Conservation (phyloP, 805 yeast species). For the Kluyveromyces aestuarii region DNA sequence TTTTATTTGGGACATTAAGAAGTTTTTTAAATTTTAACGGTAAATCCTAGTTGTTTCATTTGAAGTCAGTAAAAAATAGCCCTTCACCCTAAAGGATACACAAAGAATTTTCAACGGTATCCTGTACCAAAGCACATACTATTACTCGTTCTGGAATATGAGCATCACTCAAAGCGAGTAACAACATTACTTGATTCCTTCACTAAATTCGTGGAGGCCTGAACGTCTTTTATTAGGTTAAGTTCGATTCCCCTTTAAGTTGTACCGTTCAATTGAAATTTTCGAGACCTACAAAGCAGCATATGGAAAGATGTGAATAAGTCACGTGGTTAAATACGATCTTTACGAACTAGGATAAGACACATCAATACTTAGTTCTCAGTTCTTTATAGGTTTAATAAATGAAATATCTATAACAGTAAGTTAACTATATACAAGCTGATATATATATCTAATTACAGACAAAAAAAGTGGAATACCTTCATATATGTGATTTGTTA, state of each 20-base stretch:
- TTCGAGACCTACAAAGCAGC: too few species aligned
- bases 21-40: conserved; percentile 58
- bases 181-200: conserved; percentile 37
- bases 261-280: too few species aligned
- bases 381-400: too few species aligned
- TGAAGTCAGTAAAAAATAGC: conserved; percentile 5
- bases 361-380: too few species aligned
- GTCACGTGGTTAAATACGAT: too few species aligned
- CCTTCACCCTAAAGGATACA: not conserved
- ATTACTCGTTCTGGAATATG: conserved; percentile 82
- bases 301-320: too few species aligned
- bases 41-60: conserved; percentile 28
- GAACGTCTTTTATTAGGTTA: not conserved
- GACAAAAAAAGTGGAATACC: too few species aligned
- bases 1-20: conserved; percentile 68
- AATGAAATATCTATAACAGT: too few species aligned
- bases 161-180: conserved; percentile 81
- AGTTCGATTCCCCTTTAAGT: too few species aligned
- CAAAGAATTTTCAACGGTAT: not conserved
- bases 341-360: too few species aligned
- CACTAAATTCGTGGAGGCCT: not conserved
- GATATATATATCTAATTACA: too few species aligned
- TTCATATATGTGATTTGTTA: conserved; percentile 33
- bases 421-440: too few species aligned
- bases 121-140: conserved; percentile 30